A percentile compares a stretch with the other conserved stretches of the same genome.
Evolutionary conservation across 23 red algal genomes (phyloP).

Genomic region (Gracilaria gracilis): DNA sequence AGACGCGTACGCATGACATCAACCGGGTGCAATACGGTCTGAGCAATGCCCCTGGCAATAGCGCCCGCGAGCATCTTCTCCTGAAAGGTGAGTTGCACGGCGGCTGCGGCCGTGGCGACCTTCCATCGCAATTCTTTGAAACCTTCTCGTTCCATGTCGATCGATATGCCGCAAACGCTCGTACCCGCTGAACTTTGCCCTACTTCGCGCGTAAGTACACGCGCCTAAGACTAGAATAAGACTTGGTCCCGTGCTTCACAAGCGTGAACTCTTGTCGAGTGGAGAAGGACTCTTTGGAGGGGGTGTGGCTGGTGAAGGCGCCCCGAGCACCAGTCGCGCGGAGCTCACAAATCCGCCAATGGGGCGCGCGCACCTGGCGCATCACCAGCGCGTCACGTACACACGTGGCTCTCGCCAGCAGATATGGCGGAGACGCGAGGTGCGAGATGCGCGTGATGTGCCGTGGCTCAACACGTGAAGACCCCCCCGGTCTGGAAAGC

Average conservation of each 20-base stretch:
- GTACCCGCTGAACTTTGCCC: background rate
- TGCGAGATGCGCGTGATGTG: conserved; percentile 26
- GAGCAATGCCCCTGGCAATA: conserved; percentile 89
- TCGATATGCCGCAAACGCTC: background rate
- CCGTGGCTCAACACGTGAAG: background rate
- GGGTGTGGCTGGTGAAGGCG: too few relatives aligned
- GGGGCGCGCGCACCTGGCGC: conserved; percentile 1
- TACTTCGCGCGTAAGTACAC: too few relatives aligned
- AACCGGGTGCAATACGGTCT: conserved; percentile 95
- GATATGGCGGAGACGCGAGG: conserved; percentile 14
- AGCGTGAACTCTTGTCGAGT: too few relatives aligned
- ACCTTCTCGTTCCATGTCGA: background rate
- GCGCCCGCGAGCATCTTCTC: conserved; percentile 89
- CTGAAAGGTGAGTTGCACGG: conserved; percentile 73
- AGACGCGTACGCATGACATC: conserved; percentile 96
- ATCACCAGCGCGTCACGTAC: background rate
- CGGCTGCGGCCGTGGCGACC: conserved; percentile 27
- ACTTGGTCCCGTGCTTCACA: too few relatives aligned
- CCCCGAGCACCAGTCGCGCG: background rate
- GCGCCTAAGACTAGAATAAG: too few relatives aligned
- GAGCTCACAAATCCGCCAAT: conserved; percentile 36
- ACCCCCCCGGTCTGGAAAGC: background rate
- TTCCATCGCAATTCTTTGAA: background rate
- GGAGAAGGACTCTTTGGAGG: too few relatives aligned
- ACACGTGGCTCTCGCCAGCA: background rate